A percentile compares a stretch with the other conserved stretches of the same genome.
These are phyloP conservation scores for Xylaria longipes DNA, from an alignment of 495 filamentous ascomycete genomes.

Conservation along the genomic window DNA sequence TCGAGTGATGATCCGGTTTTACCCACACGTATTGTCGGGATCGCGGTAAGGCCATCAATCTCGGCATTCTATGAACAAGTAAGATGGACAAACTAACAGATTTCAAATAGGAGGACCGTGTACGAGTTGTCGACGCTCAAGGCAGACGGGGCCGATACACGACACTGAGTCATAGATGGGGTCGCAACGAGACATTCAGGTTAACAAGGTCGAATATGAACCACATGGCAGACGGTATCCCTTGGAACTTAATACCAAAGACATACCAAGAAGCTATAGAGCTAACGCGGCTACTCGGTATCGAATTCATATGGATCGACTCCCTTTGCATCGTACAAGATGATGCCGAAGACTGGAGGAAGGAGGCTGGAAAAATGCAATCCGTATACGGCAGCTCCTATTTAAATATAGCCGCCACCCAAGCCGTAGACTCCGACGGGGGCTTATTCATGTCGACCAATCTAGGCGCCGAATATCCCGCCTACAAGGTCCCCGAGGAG, in stretches of 20 bases:
- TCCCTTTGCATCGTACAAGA: too few species aligned
- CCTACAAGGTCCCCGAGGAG: neutral
- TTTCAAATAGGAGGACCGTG: neutral
- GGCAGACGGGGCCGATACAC: neutral
- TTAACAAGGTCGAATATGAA: neutral
- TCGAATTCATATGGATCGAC: conserved; percentile 39
- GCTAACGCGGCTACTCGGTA: conserved; percentile 10
- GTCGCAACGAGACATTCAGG: neutral
- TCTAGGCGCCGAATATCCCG: neutral
- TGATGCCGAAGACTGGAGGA: conserved; percentile 29
- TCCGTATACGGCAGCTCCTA: conserved; percentile 28
- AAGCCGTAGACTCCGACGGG: neutral
- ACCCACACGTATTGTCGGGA: neutral
- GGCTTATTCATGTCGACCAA: neutral
- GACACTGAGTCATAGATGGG: conserved; percentile 2
- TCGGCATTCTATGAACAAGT: neutral
- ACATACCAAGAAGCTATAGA: conserved; percentile 8
- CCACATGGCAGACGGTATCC: neutral
- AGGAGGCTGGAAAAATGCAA: conserved; percentile 28
- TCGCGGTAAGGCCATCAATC: neutral
- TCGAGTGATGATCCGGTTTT: neutral
- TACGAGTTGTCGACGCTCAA: neutral
- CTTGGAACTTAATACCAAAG: neutral
- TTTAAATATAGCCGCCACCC: conserved; percentile 31
- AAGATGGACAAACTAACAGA: neutral